Conservation (phyloP, 1,139 yeast genomes). For the Yamadazyma sp. region DNA sequence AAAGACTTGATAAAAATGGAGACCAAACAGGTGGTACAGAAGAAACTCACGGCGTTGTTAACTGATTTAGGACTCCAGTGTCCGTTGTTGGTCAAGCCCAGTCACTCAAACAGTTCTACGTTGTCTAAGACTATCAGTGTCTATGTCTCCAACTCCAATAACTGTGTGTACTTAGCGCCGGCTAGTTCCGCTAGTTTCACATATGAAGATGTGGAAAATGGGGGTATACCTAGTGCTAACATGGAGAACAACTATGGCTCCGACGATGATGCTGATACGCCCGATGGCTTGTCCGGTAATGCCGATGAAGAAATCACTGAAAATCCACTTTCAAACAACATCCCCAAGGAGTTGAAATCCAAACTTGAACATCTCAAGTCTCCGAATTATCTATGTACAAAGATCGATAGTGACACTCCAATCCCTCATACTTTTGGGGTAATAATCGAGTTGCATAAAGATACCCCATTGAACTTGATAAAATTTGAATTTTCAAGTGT, state of each 20-base stretch:
- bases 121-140: slow-evolving; percentile 30
- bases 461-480: slow-evolving; percentile 29
- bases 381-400: slow-evolving; percentile 42
- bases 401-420: slow-evolving; percentile 41
- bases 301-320: slow-evolving; percentile 6
- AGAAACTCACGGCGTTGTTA: slow-evolving; percentile 32
- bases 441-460: slow-evolving; percentile 39
- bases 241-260: not conserved
- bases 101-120: slow-evolving; percentile 16
- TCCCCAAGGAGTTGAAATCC: slow-evolving; percentile 16
- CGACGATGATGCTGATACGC: slow-evolving; percentile 5
- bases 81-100: slow-evolving; percentile 37
- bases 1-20: slow-evolving; percentile 43
- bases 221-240: slow-evolving; percentile 16
- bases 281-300: slow-evolving; percentile 2
- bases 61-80: slow-evolving; percentile 43
- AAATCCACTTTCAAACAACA: slow-evolving; percentile 9
- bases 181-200: slow-evolving; percentile 44
- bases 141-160: slow-evolving; percentile 42
- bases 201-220: slow-evolving; percentile 48
- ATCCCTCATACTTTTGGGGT: slow-evolving; percentile 51
- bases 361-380: slow-evolving; percentile 26
- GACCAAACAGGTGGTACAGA: slow-evolving; percentile 37
- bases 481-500: slow-evolving; percentile 34
- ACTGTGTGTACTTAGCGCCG: slow-evolving; percentile 44